Evolutionary conservation across 2,329 filamentous ascomycete genomes (phyloP).

Genomic region (Fusarium torreyae): DNA sequence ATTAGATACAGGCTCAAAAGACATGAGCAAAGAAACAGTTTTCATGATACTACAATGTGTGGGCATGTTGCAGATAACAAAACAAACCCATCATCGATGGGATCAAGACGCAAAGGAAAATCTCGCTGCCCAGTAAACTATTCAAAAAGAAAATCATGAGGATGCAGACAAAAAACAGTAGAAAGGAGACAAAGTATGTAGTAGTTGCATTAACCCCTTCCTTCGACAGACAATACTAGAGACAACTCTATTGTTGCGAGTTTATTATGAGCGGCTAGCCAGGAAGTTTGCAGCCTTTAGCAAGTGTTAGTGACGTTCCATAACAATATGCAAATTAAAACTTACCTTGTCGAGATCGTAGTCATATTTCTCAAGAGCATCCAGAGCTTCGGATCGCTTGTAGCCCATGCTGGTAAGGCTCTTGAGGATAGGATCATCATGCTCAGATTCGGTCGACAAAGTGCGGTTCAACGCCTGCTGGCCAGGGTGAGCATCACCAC

Average conservation of each 20-base stretch:
- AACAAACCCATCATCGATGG: conserved; percentile 19
- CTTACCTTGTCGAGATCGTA: conserved; percentile 95
- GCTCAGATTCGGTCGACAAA: conserved; percentile 75
- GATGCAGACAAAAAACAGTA: conserved; percentile 34
- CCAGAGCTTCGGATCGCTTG: conserved; percentile 78
- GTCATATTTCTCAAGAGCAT: conserved; percentile 92
- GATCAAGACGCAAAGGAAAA: conserved; percentile 25
- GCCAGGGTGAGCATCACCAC: conserved; percentile 41
- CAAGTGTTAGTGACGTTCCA: neutral
- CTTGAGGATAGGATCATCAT: conserved; percentile 94
- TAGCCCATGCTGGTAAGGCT: conserved; percentile 93
- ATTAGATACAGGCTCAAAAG: conserved; percentile 21
- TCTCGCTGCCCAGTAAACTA: conserved; percentile 45
- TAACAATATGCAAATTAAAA: neutral
- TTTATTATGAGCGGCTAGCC: conserved; percentile 66
- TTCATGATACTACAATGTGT: conserved; percentile 38
- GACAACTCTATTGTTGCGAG: conserved; percentile 12
- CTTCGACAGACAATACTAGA: conserved; percentile 24
- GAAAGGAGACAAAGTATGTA: conserved; percentile 43
- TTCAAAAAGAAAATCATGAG: conserved; percentile 44
- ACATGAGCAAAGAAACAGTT: conserved; percentile 30
- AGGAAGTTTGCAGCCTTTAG: conserved; percentile 68
- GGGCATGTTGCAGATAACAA: conserved; percentile 21
- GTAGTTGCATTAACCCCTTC: conserved; percentile 37
- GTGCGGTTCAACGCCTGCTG: conserved; percentile 70